Conservation (phyloP, 495 filamentous ascomycete genomes). For the Annulohypoxylon bovei region DNA sequence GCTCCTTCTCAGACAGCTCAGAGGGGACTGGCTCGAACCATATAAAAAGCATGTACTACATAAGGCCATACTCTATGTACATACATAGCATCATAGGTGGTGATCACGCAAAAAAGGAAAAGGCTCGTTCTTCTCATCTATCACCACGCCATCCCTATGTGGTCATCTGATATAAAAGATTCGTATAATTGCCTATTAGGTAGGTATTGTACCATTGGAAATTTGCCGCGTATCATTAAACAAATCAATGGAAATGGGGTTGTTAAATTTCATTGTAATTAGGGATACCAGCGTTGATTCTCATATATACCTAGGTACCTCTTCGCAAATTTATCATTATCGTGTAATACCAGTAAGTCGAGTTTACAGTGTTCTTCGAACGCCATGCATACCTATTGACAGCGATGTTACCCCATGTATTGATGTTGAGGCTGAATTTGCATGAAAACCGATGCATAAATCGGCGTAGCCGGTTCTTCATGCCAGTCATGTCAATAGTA, state of each 20-base stretch:
- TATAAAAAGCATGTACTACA: background rate
- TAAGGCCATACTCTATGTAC: slow-evolving; percentile 3
- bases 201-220: slow-evolving; percentile 17
- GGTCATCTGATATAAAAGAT: slow-evolving; percentile 36
- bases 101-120: slow-evolving; percentile 33
- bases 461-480: background rate
- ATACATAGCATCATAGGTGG: slow-evolving; percentile 27
- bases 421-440: slow-evolving; percentile 14
- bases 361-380: background rate
- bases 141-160: slow-evolving; percentile 28
- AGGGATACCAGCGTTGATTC: background rate
- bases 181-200: slow-evolving; percentile 4
- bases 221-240: slow-evolving; percentile 17
- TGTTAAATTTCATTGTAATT: background rate
- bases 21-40: background rate
- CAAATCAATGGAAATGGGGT: background rate
- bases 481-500: background rate
- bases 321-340: no score
- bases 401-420: background rate
- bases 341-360: background rate
- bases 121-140: slow-evolving; percentile 13
- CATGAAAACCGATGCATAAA: slow-evolving; percentile 17
- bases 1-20: background rate
- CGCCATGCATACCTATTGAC: background rate
- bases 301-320: background rate